Percentiles rank a stretch among this genome's conserved stretches.
Evolutionary conservation across 768 basidiomycete genomes (phyloP).

Genomic region (Boletus rubropictus): DNA sequence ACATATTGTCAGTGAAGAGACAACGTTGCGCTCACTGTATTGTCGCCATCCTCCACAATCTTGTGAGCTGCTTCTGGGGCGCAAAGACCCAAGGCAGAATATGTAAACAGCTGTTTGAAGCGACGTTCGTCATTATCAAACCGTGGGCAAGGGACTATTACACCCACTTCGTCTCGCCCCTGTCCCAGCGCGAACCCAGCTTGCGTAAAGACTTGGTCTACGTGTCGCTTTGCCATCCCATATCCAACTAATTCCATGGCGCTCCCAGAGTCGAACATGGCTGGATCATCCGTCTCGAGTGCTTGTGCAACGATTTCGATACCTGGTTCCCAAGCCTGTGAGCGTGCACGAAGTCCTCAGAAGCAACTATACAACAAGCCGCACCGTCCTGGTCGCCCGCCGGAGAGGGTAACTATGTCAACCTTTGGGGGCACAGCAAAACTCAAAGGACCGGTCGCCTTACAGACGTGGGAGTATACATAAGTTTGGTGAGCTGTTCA

Average conservation of each 20-base stretch:
- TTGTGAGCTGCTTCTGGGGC: conserved; percentile 58
- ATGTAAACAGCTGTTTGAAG: conserved; percentile 57
- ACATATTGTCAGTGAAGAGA: not conserved
- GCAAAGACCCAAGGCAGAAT: conserved; percentile 72
- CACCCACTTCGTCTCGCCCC: conserved; percentile 57
- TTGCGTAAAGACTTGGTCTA: conserved; percentile 60
- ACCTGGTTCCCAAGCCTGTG: conserved; percentile 74
- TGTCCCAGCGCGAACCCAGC: conserved; percentile 60
- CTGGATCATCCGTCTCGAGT: conserved; percentile 58
- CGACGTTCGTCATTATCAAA: not conserved
- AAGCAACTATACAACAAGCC: conserved; percentile 69
- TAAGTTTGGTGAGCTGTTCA: conserved; percentile 67
- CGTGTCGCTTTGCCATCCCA: conserved; percentile 60
- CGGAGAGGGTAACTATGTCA: not conserved
- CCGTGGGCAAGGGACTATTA: not conserved
- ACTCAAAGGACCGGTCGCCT: conserved; percentile 12
- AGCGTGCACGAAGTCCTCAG: conserved; percentile 67
- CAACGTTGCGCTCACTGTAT: conserved; percentile 49
- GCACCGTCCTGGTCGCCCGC: conserved; percentile 53
- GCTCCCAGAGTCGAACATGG: conserved; percentile 56
- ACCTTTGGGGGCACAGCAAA: no score
- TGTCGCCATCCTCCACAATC: conserved; percentile 68
- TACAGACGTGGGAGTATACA: conserved; percentile 83
- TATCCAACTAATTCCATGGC: conserved; percentile 75
- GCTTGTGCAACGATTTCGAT: conserved; percentile 69